Base-by-base conservation (phyloP, 768 basidiomycete genomes). In the Sarcodon aspratus region DNA sequence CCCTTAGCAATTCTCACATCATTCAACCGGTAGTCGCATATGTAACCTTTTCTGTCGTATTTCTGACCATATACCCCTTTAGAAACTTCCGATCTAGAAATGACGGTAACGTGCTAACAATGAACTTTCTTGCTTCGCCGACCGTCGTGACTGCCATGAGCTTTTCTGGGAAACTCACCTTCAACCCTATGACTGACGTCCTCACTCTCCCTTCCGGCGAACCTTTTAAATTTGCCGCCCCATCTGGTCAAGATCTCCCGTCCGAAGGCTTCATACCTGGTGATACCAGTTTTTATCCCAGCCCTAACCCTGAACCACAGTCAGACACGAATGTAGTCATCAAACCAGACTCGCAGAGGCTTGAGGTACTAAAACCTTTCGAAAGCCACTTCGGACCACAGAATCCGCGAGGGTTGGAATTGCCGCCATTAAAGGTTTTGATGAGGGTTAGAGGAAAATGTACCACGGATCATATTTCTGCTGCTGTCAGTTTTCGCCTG, bases 41-140 rank as follows among this genome's bases (percentile, higher is more conserved):
- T 48, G 13, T 44, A 31, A 12, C 9, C 3, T 15, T 13, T 35
- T 45, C 9, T 33, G 9, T 15, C 36, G 32, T 10, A 40, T 43
- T 48, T 44, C 57, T 45, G 34, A 44, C 48, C 18, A 27, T 27
- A 27, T 27, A 27, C 17, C 36, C 36, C 31, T 48, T 21, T 51
- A 76, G 77, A 40, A 86, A 87, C 64, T 87, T 86, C 76, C 93
- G 91, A 69, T 92, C 93, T 2, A 79, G 96, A 55, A 99, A 99
- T 62, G 96, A 99, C 60, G 96, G 94, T 18, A 98, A 98, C 63
- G 72, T 76, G 36, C 71, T 82, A 48, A 98, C 94, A 12, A 90
- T 95, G 91, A 98, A 98, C 66, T 98, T 99, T 72, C 76, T 99
- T 50, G 92, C 95, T 7, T 97, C 94, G 4, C 96, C 96, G 1